Evolutionary conservation across 257 asterid species (phyloP).

Genomic region (Salvia rosmarinus): DNA sequence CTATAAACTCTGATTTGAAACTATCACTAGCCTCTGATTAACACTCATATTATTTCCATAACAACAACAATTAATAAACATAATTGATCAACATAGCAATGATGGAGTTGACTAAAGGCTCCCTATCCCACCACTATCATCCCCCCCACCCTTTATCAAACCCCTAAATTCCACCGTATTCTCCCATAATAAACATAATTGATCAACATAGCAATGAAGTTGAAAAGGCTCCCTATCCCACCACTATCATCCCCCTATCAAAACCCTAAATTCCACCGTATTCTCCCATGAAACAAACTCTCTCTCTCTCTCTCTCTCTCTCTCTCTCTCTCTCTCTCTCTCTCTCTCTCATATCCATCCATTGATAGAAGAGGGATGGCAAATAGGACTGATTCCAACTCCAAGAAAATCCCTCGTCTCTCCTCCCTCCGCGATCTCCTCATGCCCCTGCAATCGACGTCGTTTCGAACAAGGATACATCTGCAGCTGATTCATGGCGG

Average conservation of each 20-base stretch:
- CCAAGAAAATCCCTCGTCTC: conserved; percentile 93
- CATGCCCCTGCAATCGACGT: conserved; percentile 39
- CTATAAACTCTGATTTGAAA: background rate
- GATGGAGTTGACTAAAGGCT: conserved; percentile 31
- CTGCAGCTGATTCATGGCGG: conserved; percentile 46
- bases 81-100: conserved; percentile 20
- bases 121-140: conserved; percentile 22
- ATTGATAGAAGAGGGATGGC: conserved; percentile 31
- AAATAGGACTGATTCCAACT: conserved; percentile 60
- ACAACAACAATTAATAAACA: background rate
- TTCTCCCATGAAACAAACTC: background rate
- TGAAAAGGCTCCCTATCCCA: conserved; percentile 13
- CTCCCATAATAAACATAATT: background rate
- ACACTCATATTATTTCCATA: conserved; percentile 12
- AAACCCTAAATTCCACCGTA: conserved; percentile 1
- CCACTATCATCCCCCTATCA: conserved; percentile 19
- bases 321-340: background rate
- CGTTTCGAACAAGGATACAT: conserved; percentile 57
- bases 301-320: background rate
- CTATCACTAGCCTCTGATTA: background rate
- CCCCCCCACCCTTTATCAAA: conserved; percentile 11
- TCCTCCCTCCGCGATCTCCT: conserved; percentile 55
- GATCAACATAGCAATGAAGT: conserved; percentile 27
- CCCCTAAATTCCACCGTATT: conserved; percentile 2
- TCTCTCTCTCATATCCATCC: conserved; percentile 19